Evolutionary conservation across 2,329 filamentous ascomycete species (phyloP), one percentile per base, ranked within the genome.

Genomic region (Graphium sp.): DNA sequence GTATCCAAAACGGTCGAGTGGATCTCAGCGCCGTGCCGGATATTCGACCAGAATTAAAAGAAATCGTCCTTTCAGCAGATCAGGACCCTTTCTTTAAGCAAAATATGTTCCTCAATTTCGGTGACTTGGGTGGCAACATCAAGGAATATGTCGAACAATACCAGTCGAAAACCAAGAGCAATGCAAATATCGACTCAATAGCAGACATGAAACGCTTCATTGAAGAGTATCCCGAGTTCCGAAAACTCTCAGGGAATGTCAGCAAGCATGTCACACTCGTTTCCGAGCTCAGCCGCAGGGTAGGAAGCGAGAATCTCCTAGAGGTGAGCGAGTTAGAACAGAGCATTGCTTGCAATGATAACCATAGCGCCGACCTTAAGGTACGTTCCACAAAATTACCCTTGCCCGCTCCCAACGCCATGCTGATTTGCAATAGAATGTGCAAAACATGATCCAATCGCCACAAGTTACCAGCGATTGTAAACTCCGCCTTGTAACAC

Each of bases 131-230:
- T 8, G 80, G 87, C 22, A 94, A 91, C 41, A 93, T 94, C 47
- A 95, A 95, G 50, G 85, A 94, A 32, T 98, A 98, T 42, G 89
- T 98, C 31, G 85, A 93, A 46, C 89, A 95, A 47, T 98, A 95
- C 45, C 89, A 95, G 42, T 83, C 80, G 9, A 94, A 92, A 49
- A 93, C 87, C n/a, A 87, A 95, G 46, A 93, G 78, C 42, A 93
- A 76, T 42, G 81, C 84, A 48, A 89, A 93, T 46, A 85, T 98
- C 35, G 89, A 98, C 46, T 94, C 87, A 11, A 95, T 98, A 46
- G 67, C 78, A 31, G 89, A 98, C 48, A 98, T 98, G 91, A 98
- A 98, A 52, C 81, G 85, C 24, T 98, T 98, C 42, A 91, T 98
- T 31, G 89, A 98, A 51, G 89, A 98, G 45, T 98, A 95, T 46